phyloP scores from a whole-genome alignment of 257 asterid species.

The Scutellaria galericulata region DNA sequence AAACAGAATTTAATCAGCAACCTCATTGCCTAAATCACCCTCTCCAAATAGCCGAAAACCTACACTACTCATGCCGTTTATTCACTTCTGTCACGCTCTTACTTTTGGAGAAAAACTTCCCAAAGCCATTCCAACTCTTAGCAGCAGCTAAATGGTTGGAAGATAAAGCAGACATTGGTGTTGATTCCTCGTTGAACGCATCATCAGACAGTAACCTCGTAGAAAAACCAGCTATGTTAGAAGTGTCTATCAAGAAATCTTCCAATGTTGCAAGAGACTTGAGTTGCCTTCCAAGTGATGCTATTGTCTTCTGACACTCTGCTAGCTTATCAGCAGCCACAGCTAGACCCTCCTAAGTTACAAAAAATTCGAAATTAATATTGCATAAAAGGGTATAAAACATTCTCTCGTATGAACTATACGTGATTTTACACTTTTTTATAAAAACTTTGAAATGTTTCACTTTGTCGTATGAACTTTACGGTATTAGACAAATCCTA shows the following conservation, averaged over 20 bases:
- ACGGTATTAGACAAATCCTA: no score
- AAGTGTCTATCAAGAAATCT: slow-evolving; percentile 80
- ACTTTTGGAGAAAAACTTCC: slow-evolving; percentile 61
- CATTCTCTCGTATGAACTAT: no score
- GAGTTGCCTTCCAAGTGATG: slow-evolving; percentile 81
- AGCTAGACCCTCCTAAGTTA: slow-evolving; percentile 64
- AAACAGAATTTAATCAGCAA: slow-evolving; percentile 41
- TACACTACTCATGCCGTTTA: slow-evolving; percentile 44
- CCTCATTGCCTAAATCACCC: background rate
- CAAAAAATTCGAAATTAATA: slow-evolving; percentile 1
- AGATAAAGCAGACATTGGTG: slow-evolving; percentile 42
- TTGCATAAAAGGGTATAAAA: background rate
- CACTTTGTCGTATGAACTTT: no score
- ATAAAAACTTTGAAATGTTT: no score
- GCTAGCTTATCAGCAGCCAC: slow-evolving; percentile 83
- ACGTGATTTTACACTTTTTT: no score
- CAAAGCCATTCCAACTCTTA: slow-evolving; percentile 60
- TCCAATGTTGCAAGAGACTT: slow-evolving; percentile 76
- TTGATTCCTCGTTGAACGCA: slow-evolving; percentile 43
- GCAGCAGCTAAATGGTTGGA: slow-evolving; percentile 36
- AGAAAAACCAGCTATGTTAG: slow-evolving; percentile 65
- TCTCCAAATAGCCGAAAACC: background rate
- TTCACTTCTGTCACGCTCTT: slow-evolving; percentile 53
- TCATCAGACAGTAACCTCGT: slow-evolving; percentile 43
- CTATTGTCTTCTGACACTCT: slow-evolving; percentile 84